Conservation (phyloP, 1,139 yeast genomes). For the Lodderomyces margitis region DNA sequence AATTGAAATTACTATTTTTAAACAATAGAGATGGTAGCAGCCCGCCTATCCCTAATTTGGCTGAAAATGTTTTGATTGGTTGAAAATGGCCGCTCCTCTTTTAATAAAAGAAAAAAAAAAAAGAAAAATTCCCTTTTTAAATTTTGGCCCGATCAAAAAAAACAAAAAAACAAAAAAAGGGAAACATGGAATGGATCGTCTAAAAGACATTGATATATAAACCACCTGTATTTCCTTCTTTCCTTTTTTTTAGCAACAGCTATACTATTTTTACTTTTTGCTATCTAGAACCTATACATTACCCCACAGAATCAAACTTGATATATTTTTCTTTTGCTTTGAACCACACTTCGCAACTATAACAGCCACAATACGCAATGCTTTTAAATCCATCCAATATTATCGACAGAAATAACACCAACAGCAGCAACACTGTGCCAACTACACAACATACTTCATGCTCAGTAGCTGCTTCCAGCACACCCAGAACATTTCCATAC, state of each 20-base stretch:
- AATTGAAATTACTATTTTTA: background rate
- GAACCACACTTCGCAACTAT: conserved; percentile 2
- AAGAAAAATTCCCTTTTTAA: background rate
- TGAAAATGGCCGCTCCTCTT: background rate
- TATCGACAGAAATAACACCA: conserved; percentile 1
- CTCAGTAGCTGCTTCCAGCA: background rate
- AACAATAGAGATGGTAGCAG: background rate
- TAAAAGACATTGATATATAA: conserved; percentile 1
- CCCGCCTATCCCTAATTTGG: background rate
- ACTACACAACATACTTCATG: conserved; percentile 4
- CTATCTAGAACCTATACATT: background rate
- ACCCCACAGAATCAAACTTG: background rate
- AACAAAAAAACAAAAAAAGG: background rate
- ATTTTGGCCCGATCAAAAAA: too few relatives aligned
- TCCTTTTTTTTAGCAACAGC: background rate
- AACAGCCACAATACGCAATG: conserved; percentile 8
- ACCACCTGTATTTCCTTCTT: background rate
- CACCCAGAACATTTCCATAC: background rate
- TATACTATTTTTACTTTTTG: background rate
- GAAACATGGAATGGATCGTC: too few relatives aligned
- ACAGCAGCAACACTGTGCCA: background rate
- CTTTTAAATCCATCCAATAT: conserved; percentile 11
- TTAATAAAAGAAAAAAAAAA: background rate
- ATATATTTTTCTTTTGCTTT: background rate
- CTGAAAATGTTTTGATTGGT: background rate